Evolutionary conservation across 2,329 filamentous ascomycete genomes (phyloP), one percentile per base, ranked within the genome.

Genomic region (Graphilbum ipis-grandicollis): DNA sequence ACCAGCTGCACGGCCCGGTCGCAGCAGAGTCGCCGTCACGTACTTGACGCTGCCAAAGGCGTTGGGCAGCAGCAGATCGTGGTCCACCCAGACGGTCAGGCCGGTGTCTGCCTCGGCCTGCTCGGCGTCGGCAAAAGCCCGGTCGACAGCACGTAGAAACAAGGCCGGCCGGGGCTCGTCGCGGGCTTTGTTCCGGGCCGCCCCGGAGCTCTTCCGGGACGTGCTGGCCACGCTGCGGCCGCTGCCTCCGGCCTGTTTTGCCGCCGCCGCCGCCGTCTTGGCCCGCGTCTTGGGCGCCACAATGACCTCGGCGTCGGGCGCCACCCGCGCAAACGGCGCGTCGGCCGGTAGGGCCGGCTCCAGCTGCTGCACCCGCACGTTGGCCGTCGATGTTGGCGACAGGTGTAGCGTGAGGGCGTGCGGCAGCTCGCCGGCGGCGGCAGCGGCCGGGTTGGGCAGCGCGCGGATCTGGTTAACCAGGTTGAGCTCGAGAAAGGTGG

Each of bases 381-480:
- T 94, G 9, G 90, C 92, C 2, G 88, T 93, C 4, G 88, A 93
- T 0, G 88, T 96, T 2, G 86, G 88, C 10, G 90, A 94, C 1
- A 98, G 68, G 54, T 98, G 90, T 17, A 98, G 66, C 2, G 86
- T 93, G 44, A 98, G 63, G 12, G 86, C 79, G 54, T 98, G 86
- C 75, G 61, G 64, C 53, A n/a, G n/a, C n/a, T n/a, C 19, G 64
- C 60, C 19, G 62, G 66, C 62, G 19, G 66, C 61, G 31, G 59
- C 63, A 52, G 74, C 81, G 19, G 68, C 62, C 15, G 88, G 88
- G 54, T 94, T 96, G 19, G 88, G 88, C 18, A 98, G 65, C 15
- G 88, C 88, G 48, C 90, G 79, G 47, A 98, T 86, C 59, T 98
- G 90, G 32, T 79, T 81, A 23, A 93, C 65, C 36, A 98, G 75